These are phyloP conservation scores for Platanthera guangdongensis DNA, from an alignment of 106 monocot genomes.

Conservation along the genomic window DNA sequence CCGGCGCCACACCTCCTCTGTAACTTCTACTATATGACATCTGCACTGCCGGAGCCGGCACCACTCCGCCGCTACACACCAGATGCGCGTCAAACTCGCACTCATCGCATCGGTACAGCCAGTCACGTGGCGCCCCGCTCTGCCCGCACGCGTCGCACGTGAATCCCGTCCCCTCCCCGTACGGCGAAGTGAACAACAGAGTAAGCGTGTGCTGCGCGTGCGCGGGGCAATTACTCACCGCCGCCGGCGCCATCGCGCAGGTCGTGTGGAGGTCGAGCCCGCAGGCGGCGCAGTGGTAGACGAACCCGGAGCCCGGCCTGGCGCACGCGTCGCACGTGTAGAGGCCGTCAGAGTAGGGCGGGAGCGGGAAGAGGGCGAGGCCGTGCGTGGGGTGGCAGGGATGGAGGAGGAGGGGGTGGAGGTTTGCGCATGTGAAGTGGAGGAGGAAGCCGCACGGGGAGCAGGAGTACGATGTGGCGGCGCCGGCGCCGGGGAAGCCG, in stretches of 20 bases:
- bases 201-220: constrained; percentile 22
- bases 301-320: constrained; percentile 24
- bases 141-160: constrained; percentile 28
- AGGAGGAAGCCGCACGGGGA: constrained; percentile 27
- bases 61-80: constrained; percentile 4
- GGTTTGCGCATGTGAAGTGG: constrained; percentile 27
- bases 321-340: constrained; percentile 41
- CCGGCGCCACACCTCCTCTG: background rate
- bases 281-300: constrained; percentile 34
- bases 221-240: background rate
- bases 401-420: constrained; percentile 27
- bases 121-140: constrained; percentile 9
- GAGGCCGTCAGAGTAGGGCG: constrained; percentile 30
- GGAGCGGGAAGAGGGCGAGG: constrained; percentile 32
- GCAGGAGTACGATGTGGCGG: constrained; percentile 23
- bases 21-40: background rate
- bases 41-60: background rate
- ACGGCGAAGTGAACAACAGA: constrained; percentile 19
- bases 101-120: constrained; percentile 32
- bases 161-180: constrained; percentile 23
- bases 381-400: constrained; percentile 24
- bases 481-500: background rate
- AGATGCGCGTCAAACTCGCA: constrained; percentile 39
- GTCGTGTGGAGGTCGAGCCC: constrained; percentile 23
- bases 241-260: constrained; percentile 26